A percentile compares a stretch with the other conserved stretches of the same genome.
Evolutionary conservation across 2,329 filamentous ascomycete genomes (phyloP).

Genomic region (Fusarium sp.): DNA sequence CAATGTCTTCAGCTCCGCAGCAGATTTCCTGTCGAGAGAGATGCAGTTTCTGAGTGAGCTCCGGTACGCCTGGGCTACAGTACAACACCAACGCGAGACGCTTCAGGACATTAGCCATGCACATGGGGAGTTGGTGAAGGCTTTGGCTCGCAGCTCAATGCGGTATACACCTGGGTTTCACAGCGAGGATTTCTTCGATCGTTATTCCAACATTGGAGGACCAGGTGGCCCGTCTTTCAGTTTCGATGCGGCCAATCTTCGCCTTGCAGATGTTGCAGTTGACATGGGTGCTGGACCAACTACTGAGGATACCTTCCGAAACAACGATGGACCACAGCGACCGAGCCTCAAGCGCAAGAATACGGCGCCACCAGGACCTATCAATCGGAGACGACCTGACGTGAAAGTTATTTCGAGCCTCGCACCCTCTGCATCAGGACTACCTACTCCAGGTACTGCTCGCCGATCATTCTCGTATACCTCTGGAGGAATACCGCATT

Average conservation of each 20-base stretch:
- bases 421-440: slow-evolving; percentile 41
- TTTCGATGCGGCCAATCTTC: slow-evolving; percentile 81
- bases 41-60: slow-evolving; percentile 84
- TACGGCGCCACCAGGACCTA: slow-evolving; percentile 53
- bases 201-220: slow-evolving; percentile 72
- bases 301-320: slow-evolving; percentile 59
- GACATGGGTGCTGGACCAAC: slow-evolving; percentile 71
- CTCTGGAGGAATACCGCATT: slow-evolving; percentile 51
- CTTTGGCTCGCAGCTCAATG: slow-evolving; percentile 72
- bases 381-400: slow-evolving; percentile 55
- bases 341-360: slow-evolving; percentile 64
- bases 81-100: slow-evolving; percentile 83
- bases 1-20: slow-evolving; percentile 71
- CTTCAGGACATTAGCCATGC: slow-evolving; percentile 81
- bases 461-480: slow-evolving; percentile 55
- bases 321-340: slow-evolving; percentile 47
- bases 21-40: slow-evolving; percentile 80
- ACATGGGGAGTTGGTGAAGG: slow-evolving; percentile 84
- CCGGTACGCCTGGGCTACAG: slow-evolving; percentile 79
- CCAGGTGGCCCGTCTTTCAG: slow-evolving; percentile 68
- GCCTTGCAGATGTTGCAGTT: slow-evolving; percentile 73
- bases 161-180: slow-evolving; percentile 84
- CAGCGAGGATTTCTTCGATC: slow-evolving; percentile 87
- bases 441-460: slow-evolving; percentile 50
- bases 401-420: slow-evolving; percentile 50